phyloP scores from a whole-genome alignment of 306 rosid species.

The Fragaria vesca region DNA sequence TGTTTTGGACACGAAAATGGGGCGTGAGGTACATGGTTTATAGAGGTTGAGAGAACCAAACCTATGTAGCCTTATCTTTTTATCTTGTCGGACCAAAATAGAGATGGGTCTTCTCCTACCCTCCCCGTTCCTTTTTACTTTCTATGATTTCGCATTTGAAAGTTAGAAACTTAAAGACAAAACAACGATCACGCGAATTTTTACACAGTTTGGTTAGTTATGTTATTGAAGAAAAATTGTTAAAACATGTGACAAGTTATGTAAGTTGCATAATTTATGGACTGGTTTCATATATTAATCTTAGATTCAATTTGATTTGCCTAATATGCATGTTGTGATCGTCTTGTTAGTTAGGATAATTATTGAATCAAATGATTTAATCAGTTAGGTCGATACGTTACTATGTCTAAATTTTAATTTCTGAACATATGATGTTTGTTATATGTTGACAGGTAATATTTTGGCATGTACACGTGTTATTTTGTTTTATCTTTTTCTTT shows the following conservation, averaged over 20 bases:
- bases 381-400: not conserved
- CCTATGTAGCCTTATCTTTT: constrained; percentile 36
- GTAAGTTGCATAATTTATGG: not conserved
- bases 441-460: not conserved
- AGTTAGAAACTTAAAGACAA: not conserved
- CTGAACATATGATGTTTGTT: not conserved
- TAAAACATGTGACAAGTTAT: not conserved
- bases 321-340: not conserved
- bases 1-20: not conserved
- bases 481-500: not conserved
- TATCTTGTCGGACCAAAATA: constrained; percentile 44
- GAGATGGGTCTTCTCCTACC: constrained; percentile 2
- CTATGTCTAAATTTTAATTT: fast-evolving
- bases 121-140: no score
- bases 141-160: no score
- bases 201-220: not conserved
- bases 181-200: not conserved
- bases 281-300: not conserved
- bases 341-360: not conserved
- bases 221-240: not conserved
- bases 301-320: not conserved
- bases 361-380: not conserved
- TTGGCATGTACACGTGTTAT: not conserved
- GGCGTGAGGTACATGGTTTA: not conserved
- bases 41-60: not conserved